phyloP scores from a whole-genome alignment of 371 early-diverging fungal genomes.

The Mucor circinelloides region DNA sequence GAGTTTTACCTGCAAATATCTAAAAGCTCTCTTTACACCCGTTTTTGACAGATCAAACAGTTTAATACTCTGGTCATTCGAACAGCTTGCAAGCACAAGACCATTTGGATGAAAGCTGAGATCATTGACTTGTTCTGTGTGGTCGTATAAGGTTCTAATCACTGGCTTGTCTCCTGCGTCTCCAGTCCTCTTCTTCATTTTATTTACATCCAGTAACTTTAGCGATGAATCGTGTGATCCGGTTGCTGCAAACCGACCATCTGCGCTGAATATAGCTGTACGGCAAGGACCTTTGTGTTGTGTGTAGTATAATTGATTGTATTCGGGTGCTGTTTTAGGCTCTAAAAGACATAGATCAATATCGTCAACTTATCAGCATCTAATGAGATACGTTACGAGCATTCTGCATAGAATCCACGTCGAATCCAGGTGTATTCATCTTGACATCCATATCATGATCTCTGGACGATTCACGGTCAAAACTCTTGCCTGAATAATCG shows the following conservation, averaged over 20 bases:
- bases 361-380: neutral
- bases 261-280: conserved; percentile 51
- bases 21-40: conserved; percentile 80
- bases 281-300: conserved; percentile 59
- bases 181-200: conserved; percentile 67
- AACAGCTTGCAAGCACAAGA: conserved; percentile 83
- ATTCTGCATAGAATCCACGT: conserved; percentile 31
- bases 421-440: conserved; percentile 25
- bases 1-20: conserved; percentile 72
- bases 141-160: conserved; percentile 88
- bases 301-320: conserved; percentile 55
- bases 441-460: conserved; percentile 17
- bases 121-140: conserved; percentile 80
- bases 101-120: conserved; percentile 93
- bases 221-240: conserved; percentile 89
- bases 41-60: conserved; percentile 86
- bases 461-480: conserved; percentile 27
- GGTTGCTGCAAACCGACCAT: conserved; percentile 84
- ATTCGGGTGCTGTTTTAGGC: conserved; percentile 45
- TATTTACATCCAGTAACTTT: conserved; percentile 85
- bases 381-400: conserved; percentile 24
- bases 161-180: conserved; percentile 78
- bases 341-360: conserved; percentile 11
- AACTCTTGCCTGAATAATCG: conserved; percentile 30
- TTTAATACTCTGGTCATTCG: conserved; percentile 85